These are phyloP conservation scores for Aschersonia sp. DNA, from an alignment of 2,329 filamentous ascomycete genomes.

Conservation along the genomic window DNA sequence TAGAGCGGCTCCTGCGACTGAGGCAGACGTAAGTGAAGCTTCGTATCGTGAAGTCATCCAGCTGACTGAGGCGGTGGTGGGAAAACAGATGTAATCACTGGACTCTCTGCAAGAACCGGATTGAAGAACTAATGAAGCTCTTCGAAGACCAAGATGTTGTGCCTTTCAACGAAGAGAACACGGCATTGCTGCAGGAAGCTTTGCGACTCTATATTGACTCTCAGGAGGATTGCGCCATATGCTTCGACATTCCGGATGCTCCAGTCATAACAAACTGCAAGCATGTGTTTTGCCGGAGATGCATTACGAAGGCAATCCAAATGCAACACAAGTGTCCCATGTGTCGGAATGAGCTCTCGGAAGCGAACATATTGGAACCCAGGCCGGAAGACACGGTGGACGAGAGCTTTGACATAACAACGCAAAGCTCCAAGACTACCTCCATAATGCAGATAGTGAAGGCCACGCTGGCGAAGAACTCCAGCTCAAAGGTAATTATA, in stretches of 20 bases:
- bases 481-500: slow-evolving; percentile 53
- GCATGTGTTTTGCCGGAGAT: slow-evolving; percentile 62
- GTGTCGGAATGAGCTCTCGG: slow-evolving; percentile 56
- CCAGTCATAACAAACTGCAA: slow-evolving; percentile 79
- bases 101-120: slow-evolving; percentile 62
- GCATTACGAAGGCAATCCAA: slow-evolving; percentile 62
- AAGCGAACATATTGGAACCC: slow-evolving; percentile 49
- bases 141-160: slow-evolving; percentile 56
- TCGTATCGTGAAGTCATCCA: not conserved
- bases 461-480: slow-evolving; percentile 46
- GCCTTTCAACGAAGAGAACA: slow-evolving; percentile 57
- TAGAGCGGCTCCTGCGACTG: slow-evolving; percentile 71
- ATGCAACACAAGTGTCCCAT: slow-evolving; percentile 72
- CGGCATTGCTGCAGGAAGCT: slow-evolving; percentile 56
- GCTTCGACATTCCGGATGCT: slow-evolving; percentile 54
- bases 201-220: slow-evolving; percentile 65
- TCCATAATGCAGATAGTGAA: slow-evolving; percentile 61
- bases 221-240: slow-evolving; percentile 73
- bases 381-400: slow-evolving; percentile 36
- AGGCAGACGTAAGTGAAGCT: slow-evolving; percentile 47
- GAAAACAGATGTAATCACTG: slow-evolving; percentile 61
- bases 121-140: slow-evolving; percentile 57
- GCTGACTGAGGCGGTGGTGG: not conserved
- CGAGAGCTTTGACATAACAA: slow-evolving; percentile 43
- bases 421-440: slow-evolving; percentile 70